Base-by-base conservation (phyloP, 371 early-diverging fungal genomes). In the Batkoa obscura region DNA sequence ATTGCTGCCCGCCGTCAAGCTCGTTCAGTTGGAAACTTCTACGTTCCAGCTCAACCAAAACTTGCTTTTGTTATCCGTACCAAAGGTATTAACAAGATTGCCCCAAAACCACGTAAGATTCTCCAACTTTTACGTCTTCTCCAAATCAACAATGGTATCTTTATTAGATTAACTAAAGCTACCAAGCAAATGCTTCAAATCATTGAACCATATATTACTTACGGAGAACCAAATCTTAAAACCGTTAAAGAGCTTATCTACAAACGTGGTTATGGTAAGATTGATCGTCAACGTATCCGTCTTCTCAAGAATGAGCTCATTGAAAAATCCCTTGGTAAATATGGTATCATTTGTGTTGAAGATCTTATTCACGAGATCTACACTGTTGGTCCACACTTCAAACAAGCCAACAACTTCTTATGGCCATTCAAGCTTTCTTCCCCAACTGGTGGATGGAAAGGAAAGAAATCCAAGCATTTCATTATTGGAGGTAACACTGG, bases 81-180 rank as follows among this genome's bases (percentile, higher is more conserved):
- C 70, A 88, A 88, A 75, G 90, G 82, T 79, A 88, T 95, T 82
- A 94, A 91, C 86, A 92, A 94, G 80, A 84, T 97, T 63, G 81
- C 99, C 52, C 99, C 99, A 73, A 98, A 95, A 87, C 92, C 96
- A 66, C 84, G 95, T 72, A 98, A 98, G 87, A 92, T 96, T 60
- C 83, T 99, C 62, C 94, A 99, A 77, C 80, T 97, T 60, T 75
- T 99, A 69, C 92, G 99, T 81, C 84, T 99, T 63, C 83, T 86
- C 71, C 96, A 91, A 76, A 94, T 98, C 85, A 98, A 99, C 95
- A 87, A 85, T 73, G 98, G 90, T 71, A 90, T 92, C 72, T 98
- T 99, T 68, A 83, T 99, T 57, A 84, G 84, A 60, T 85, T 99
- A 66, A 99, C 92, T 84, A 90, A 90, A 83, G 94, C 99, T 56